Evolutionary conservation across 2,329 filamentous ascomycete species (phyloP), one percentile per base, ranked within the genome.

Genomic region (Chaetoscypha palmicola): DNA sequence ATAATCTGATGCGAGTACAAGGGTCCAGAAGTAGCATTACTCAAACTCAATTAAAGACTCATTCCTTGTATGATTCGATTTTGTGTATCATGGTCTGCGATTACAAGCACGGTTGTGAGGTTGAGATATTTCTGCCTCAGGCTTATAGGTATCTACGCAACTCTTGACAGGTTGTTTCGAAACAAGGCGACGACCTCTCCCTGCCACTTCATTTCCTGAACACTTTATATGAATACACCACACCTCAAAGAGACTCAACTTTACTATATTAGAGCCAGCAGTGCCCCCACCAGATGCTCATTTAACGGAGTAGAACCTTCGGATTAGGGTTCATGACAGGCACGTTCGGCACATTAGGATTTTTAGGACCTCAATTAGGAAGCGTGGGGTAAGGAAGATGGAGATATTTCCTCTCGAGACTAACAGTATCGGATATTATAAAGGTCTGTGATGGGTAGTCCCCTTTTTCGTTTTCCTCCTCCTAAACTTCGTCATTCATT

Each of bases 1-100:
- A 57, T 57, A 38, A 28, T 21, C 32, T 11, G 22, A 32, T 14
- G 17, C 17, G 12, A 24, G 5, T 38, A 7, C 24, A 28, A 12
- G 24, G 7, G 12, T 28, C 24, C 24, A 28, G 24, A 8, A 28
- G 24, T 7, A 28, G 8, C 24, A 28, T 8, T 7, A 28, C 24
- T n/a, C n/a, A n/a, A n/a, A n/a, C n/a, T n/a, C n/a, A n/a, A n/a
- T n/a, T n/a, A n/a, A n/a, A n/a, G n/a, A n/a, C n/a, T n/a, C n/a
- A n/a, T n/a, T n/a, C n/a, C n/a, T n/a, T n/a, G n/a, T n/a, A n/a
- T n/a, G n/a, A n/a, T n/a, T n/a, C n/a, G n/a, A n/a, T n/a, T n/a
- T n/a, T n/a, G n/a, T n/a, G n/a, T n/a, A n/a, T n/a, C n/a, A n/a
- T n/a, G n/a, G n/a, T n/a, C n/a, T n/a, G n/a, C n/a, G n/a, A n/a